These are phyloP conservation scores for Blastomyces gilchristii DNA, from an alignment of 2,329 filamentous ascomycete species.

Conservation along the genomic window DNA sequence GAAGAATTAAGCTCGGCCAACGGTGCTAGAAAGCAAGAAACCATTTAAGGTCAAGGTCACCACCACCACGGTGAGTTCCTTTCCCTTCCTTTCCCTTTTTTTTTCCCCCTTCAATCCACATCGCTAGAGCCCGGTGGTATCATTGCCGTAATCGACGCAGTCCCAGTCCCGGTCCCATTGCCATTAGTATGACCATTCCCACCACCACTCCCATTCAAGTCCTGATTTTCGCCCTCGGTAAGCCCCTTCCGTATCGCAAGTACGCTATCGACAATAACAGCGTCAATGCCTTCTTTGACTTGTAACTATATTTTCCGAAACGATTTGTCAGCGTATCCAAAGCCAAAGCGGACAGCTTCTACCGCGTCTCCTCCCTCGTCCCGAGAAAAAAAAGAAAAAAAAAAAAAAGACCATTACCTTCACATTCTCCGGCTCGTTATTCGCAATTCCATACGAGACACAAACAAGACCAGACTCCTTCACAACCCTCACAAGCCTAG, in stretches of 20 bases:
- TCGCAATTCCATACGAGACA: slow-evolving; percentile 82
- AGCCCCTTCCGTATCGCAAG: slow-evolving; percentile 86
- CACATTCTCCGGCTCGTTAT: slow-evolving; percentile 79
- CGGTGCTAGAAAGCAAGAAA: neutral
- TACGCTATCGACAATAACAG: slow-evolving; percentile 93
- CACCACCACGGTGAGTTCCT: neutral
- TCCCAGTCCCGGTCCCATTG: neutral
- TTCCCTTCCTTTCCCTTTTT: neutral
- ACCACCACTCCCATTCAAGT: neutral
- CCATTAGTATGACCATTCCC: neutral
- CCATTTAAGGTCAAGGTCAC: neutral
- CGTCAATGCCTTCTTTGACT: slow-evolving; percentile 91
- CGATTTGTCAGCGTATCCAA: slow-evolving; percentile 6
- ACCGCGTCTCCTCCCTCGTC: no score
- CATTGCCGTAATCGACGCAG: neutral
- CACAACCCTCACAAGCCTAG: slow-evolving; percentile 78
- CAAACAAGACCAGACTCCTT: slow-evolving; percentile 92
- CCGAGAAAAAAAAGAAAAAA: no score
- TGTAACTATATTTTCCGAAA: slow-evolving; percentile 49
- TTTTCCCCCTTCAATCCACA: neutral
- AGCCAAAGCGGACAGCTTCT: neutral
- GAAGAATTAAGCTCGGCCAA: neutral
- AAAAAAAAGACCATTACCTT: slow-evolving; percentile 49
- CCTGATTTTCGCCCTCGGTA: slow-evolving; percentile 38
- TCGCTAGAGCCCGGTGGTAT: neutral